These are phyloP conservation scores for Pestalotiopsis sp. DNA, from an alignment of 2,329 filamentous ascomycete species.

Conservation along the genomic window DNA sequence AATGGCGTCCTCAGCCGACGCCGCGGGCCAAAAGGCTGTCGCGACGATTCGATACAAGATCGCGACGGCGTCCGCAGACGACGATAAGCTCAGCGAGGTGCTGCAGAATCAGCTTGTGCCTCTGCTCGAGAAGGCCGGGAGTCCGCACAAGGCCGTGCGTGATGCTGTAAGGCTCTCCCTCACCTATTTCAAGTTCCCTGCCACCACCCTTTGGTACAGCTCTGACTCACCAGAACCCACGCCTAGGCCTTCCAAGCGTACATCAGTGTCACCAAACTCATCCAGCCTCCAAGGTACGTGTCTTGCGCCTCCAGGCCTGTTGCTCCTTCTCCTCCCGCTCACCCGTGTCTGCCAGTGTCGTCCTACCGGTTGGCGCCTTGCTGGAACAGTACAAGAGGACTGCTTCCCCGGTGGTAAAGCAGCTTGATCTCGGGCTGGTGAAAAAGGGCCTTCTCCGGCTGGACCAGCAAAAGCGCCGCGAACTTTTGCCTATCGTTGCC, in stretches of 20 bases:
- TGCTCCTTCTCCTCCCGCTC: neutral
- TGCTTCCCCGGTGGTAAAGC: constrained; percentile 73
- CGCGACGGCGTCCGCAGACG: constrained; percentile 65
- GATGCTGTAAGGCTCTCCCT: constrained; percentile 35
- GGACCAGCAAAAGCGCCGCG: constrained; percentile 62
- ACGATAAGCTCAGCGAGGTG: constrained; percentile 77
- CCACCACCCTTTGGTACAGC: neutral
- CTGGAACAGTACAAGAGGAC: constrained; percentile 88
- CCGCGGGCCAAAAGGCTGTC: constrained; percentile 31
- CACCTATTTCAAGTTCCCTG: neutral
- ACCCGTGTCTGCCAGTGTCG: constrained; percentile 49
- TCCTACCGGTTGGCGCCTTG: constrained; percentile 81
- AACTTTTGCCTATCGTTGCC: constrained; percentile 71
- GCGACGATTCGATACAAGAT: constrained; percentile 35
- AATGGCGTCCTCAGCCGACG: constrained; percentile 31
- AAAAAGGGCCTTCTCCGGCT: constrained; percentile 71
- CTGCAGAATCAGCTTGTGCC: constrained; percentile 80
- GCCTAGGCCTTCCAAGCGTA: constrained; percentile 53
- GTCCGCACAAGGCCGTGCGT: constrained; percentile 77
- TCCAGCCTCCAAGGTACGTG: constrained; percentile 51
- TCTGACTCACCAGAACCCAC: neutral
- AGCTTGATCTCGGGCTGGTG: constrained; percentile 87
- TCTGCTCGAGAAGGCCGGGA: constrained; percentile 82
- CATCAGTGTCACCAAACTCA: constrained; percentile 55
- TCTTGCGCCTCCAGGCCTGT: neutral